Base-by-base conservation (phyloP, 768 basidiomycete genomes). In the Rhizopogon vesiculosus region DNA sequence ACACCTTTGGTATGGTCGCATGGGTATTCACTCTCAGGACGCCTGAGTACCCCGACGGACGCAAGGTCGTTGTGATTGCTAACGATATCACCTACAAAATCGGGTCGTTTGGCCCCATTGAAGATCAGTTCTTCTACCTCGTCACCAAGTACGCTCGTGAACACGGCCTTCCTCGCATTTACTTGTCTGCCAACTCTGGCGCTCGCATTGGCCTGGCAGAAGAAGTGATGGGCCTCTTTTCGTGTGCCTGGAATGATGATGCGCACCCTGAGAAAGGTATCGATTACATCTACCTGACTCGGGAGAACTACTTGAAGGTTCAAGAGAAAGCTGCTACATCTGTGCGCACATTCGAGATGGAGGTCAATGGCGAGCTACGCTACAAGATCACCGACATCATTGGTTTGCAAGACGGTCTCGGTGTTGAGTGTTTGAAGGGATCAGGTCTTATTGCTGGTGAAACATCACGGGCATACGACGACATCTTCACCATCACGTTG, bases 11-110 rank as follows among this genome's bases (percentile, higher is more conserved):
- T 64, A 99, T 99, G 97, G 91, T 98, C 53, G 96, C 85, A 2
- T 99, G 97, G 97, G 84, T 96, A 19, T 97, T 93, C 78, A 95
- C 85, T 3, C 77, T 98, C 61, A 77, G 78, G 61, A 98, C 95
- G 0, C 96, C 97, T 3, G 97, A 98, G 72, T 97, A 82, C 73
- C 93, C 93, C 46, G 74, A 79, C 28, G 97, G 97, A 29, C 90
- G 97, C 64, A 85, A 82, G 58, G 83, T 86, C 1, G 89, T 98
- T 8, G 91, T 93, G 44, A 81, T 99, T 58, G 92, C 97, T 53
- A 99, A 99, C 73, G 97, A 99, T 64, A 99, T 98, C 74, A 99
- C 97, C 13, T 97, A 85, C 81, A 95, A 90, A 74, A 98, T 98
- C 60, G 97, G 97, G 52, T 98, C 97, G 12, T 99, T 99, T 72